Evolutionary conservation across 1,139 yeast genomes (phyloP), one percentile per base, ranked within the genome.

Genomic region (Yamadazyma friedrichii): DNA sequence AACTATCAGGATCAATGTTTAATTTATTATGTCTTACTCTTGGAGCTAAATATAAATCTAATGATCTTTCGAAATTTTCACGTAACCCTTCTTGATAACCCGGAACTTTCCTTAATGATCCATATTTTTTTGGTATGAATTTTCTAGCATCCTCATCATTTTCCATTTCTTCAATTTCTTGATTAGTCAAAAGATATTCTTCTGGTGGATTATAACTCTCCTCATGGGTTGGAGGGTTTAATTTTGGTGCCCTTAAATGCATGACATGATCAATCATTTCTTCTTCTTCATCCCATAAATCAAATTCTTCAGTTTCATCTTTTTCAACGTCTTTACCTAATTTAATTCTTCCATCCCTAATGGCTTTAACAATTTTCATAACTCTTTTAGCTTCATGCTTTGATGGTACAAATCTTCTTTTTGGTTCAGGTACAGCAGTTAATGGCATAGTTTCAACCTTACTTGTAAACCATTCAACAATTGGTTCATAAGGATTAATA

Each of bases 131-230:
- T 16, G 98, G 98, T 25, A 91, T 47, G 58, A 81, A 89, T 58
- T 86, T 83, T 47, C 77, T 74, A 50, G 84, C 93, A 53, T 97
- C 77, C 52, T 89, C 97, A 41, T 73, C 68, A 42, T 74, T 68
- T 22, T 93, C 89, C 37, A 84, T 94, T 40, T 77, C 77, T 49
- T 82, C 75, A 48, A 69, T 70, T 59, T 93, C 98, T 56, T 89
- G 93, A 41, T 81, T 86, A 11, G 81, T 82, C 47, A 88, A 69
- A 52, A 93, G 65, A 58, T 93, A 93, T 68, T 93, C 99, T 59
- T 78, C 96, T 11, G 99, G 99, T 35, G 99, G 99, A 58, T 93
- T 93, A 64, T 93, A 93, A 54, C 95, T 84, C 66, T 93, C 97
- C 53, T 91, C 98, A 59, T 94, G 82, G 1, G 97, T 88, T 46